phyloP scores from a whole-genome alignment of 2,329 filamentous ascomycete species.

The Aspergillus ustus region DNA sequence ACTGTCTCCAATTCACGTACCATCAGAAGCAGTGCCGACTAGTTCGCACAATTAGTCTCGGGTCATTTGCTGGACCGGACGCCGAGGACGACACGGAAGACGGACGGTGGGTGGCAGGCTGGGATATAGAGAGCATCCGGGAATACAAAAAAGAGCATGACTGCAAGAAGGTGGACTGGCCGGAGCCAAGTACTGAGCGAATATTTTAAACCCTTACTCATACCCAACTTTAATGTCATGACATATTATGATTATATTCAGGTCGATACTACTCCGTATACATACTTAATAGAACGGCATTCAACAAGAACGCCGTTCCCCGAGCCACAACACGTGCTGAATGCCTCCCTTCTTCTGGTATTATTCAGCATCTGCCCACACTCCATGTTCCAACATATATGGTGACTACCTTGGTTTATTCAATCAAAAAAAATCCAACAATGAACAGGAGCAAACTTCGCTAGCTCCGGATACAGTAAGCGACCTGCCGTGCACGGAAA shows the following conservation, averaged over 20 bases:
- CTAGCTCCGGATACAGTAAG: too few species aligned
- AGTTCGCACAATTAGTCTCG: constrained; percentile 30
- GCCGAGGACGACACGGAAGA: constrained; percentile 1
- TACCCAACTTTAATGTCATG: not conserved
- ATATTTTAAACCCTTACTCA: constrained; percentile 9
- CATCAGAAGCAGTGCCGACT: constrained; percentile 29
- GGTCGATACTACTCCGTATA: too few species aligned
- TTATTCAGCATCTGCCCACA: not conserved
- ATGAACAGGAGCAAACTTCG: too few species aligned
- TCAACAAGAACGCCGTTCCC: not conserved
- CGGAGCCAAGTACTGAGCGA: constrained; percentile 19
- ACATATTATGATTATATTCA: not conserved
- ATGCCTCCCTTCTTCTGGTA: not conserved
- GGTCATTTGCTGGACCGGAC: constrained; percentile 20
- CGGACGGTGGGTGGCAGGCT: constrained; percentile 29
- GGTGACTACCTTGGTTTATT: not conserved
- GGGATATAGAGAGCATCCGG: constrained; percentile 34
- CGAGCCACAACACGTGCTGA: not conserved
- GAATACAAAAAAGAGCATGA: constrained; percentile 24
- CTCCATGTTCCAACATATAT: not conserved
- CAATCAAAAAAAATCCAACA: too few species aligned
- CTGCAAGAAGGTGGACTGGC: constrained; percentile 23
- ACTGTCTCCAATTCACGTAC: constrained; percentile 35
- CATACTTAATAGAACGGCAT: not conserved
- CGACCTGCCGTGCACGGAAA: too few species aligned